A percentile compares a stretch with the other conserved stretches of the same genome.
Conservation (phyloP, 345 rosid genomes). For the Gossypium thurberi region DNA sequence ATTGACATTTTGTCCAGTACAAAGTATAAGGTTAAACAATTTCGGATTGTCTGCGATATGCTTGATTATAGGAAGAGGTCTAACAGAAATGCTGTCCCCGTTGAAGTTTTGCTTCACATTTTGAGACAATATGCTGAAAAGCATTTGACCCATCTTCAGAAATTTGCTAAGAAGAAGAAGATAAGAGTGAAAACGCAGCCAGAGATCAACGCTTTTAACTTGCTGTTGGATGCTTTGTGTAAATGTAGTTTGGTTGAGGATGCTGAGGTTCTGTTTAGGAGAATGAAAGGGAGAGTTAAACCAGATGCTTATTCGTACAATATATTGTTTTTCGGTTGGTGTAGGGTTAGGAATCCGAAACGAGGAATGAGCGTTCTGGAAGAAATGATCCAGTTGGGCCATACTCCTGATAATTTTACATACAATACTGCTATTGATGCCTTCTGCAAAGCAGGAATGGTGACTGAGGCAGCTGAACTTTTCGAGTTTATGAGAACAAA, state of each 20-base stretch:
- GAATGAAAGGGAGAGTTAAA: constrained; percentile 50
- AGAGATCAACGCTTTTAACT: constrained; percentile 74
- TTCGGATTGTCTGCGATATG: constrained; percentile 71
- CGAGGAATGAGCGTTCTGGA: constrained; percentile 67
- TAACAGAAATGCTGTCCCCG: constrained; percentile 41
- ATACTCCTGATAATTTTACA: constrained; percentile 67
- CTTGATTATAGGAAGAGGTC: constrained; percentile 80
- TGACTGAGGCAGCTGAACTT: constrained; percentile 63
- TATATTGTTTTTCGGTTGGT: constrained; percentile 84
- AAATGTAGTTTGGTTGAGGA: constrained; percentile 74
- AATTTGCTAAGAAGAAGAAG: constrained; percentile 79
- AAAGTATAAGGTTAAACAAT: constrained; percentile 69
- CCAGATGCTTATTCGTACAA: constrained; percentile 65
- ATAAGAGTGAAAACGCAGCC: constrained; percentile 85
- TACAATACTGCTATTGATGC: constrained; percentile 81
- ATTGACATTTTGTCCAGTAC: constrained; percentile 79
- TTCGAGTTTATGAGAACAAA: constrained; percentile 78
- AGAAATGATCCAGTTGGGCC: constrained; percentile 79
- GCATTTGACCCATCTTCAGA: constrained; percentile 75
- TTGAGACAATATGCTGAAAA: constrained; percentile 66
- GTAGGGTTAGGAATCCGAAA: constrained; percentile 72
- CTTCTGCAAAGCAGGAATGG: constrained; percentile 77
- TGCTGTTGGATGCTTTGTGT: constrained; percentile 79
- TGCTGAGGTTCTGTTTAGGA: constrained; percentile 50
- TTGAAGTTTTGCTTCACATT: constrained; percentile 47